These are phyloP conservation scores for Alternaria ethzedia DNA, from an alignment of 2,329 filamentous ascomycete species.

Conservation along the genomic window DNA sequence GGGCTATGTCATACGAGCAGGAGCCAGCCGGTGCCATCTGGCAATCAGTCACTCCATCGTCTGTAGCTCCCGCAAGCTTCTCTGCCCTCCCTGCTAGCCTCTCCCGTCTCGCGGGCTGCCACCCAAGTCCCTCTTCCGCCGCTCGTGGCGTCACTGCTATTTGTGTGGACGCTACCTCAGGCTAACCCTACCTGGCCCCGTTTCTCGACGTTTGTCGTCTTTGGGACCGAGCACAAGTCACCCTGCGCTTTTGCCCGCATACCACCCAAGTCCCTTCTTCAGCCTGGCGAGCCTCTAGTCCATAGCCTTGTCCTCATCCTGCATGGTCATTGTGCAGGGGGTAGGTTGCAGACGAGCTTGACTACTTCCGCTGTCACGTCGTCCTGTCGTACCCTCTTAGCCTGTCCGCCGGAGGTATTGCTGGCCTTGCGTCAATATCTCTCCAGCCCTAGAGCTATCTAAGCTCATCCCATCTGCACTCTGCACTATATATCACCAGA, in stretches of 20 bases:
- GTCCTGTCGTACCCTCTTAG: conserved; percentile 33
- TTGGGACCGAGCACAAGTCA: conserved; percentile 47
- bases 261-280: conserved; percentile 34
- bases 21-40: conserved; percentile 39
- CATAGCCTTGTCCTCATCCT: conserved; percentile 45
- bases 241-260: conserved; percentile 43
- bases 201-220: conserved; percentile 37
- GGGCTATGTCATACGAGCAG: conserved; percentile 50
- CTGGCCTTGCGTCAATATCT: conserved; percentile 37
- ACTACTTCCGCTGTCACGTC: conserved; percentile 44
- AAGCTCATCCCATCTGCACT: conserved; percentile 39
- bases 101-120: conserved; percentile 44
- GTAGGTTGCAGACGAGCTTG: conserved; percentile 41
- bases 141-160: conserved; percentile 46
- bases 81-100: conserved; percentile 45
- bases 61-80: conserved; percentile 49
- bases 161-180: conserved; percentile 37
- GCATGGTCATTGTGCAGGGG: conserved; percentile 47
- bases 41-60: conserved; percentile 40
- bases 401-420: conserved; percentile 30
- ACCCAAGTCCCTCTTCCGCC: conserved; percentile 35
- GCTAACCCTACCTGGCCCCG: conserved; percentile 37
- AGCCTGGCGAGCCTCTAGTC: conserved; percentile 38
- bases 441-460: conserved; percentile 38
- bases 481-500: conserved; percentile 46